Base-by-base conservation (phyloP, 306 rosid species). In the Trifolium pratense region DNA sequence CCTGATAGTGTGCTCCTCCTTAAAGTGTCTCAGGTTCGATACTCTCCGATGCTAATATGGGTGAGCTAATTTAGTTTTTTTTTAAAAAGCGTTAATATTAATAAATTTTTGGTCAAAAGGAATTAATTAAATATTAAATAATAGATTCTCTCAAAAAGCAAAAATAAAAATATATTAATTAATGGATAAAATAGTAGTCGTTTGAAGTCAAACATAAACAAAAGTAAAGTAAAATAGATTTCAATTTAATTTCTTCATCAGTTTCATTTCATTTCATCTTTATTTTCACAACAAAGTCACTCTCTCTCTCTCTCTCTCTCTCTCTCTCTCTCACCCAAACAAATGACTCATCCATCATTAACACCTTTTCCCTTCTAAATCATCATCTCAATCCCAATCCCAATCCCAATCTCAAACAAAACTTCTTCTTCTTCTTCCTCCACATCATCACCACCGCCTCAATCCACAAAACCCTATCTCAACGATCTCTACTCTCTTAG, bases 401-500 rank as follows among this genome's bases (percentile, higher is more conserved):
- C 25, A 49, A n/a, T n/a, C 56, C 2, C 56, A 51, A 7, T 5
- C 78, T 36, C 67, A 14, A 71, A 52, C 11, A 14, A 21, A 17
- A 42, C 6, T 55, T 60, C 21, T 20, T 48, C 62, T 59, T 55
- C 68, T 11, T 63, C 58, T 20, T 71, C 61, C n/a, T 65, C 75
- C 1, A 12, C 25, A 15, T 37, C 32, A 5, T 20, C 69, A 7
- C 6, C 37, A 43, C 21, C 39, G 17, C 25, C 60, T 17, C 23
- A 13, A 73, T 5, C 4, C 48, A 53, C 68, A 6, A 72, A 85
- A 82, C 85, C 90, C 89, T 84, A 71, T 79, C 80, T 58, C 52
- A 75, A 73, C 80, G 32, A 29, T 72, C 63, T 8, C 81, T 74
- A 64, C 76, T 78, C 79, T 89, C 49, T 79, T 21, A 78, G 97